phyloP scores from a whole-genome alignment of 208 protist species.

The Acanthamoeba triangularis region DNA sequence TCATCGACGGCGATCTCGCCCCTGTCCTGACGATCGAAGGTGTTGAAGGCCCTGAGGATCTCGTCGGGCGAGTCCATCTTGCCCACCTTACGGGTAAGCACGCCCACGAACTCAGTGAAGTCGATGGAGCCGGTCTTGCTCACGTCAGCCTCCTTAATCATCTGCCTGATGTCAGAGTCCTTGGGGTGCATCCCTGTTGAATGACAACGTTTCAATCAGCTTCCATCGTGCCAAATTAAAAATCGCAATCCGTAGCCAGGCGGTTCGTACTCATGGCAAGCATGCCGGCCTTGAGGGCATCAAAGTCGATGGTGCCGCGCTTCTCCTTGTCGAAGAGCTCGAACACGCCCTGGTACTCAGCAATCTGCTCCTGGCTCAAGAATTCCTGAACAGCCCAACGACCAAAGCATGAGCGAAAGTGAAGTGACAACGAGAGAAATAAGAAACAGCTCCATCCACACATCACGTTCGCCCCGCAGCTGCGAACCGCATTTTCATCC shows the following conservation, averaged over 20 bases:
- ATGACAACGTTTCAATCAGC: no score
- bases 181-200: conserved; percentile 78
- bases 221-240: no score
- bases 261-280: conserved; percentile 28
- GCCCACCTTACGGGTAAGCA: conserved; percentile 8
- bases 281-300: conserved; percentile 62
- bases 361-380: conserved; percentile 70
- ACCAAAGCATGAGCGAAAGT: no score
- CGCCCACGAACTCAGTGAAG: conserved; percentile 58
- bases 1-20: conserved; percentile 2
- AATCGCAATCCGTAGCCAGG: no score
- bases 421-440: no score
- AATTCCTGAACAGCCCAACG: no score
- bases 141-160: conserved; percentile 75
- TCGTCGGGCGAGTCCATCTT: conserved; percentile 76
- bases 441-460: no score
- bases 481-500: no score
- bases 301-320: conserved; percentile 47
- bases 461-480: no score
- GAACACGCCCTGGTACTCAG: conserved; percentile 78
- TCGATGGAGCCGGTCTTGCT: conserved; percentile 66
- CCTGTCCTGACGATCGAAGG: conserved; percentile 10
- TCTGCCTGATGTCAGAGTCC: conserved; percentile 25
- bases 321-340: conserved; percentile 63
- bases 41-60: conserved; percentile 75